Base-by-base conservation (phyloP, 148 eudicot genomes). In the Rhododendron kiyosumense region DNA sequence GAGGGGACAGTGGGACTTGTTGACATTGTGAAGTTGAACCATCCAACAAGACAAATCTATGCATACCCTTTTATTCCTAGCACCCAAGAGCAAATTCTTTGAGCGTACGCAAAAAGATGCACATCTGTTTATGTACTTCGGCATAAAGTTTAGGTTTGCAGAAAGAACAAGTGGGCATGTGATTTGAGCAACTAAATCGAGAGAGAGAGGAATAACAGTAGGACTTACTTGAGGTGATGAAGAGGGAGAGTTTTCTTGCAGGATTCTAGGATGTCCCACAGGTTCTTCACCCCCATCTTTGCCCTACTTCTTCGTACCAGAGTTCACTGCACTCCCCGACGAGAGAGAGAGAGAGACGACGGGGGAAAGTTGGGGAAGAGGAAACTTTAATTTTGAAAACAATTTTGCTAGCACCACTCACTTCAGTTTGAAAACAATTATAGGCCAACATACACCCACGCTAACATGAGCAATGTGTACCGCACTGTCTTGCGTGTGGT, bases 1-100 rank as follows among this genome's bases (percentile, higher is more conserved):
- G 89, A 86, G 85, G 38, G 96, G 81, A 85, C 95, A 94, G 84
- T 94, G 91, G 12, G 96, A 84, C 87, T 87, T 94, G 87, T 92
- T 92, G 79, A 94, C 95, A 75, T 84, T 90, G 0, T 93, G 94
- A 86, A 96, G 98, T 89, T 96, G 99, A 86, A 96, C 99, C 89
- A 96, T 92, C 99, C 99, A 96, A 87, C 98, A 94, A 74, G 99
- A 96, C 71, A 96, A 90, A 88, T 96, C 99, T 90, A 96, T 90
- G 89, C 97, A 95, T 51, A 96, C 94, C 93, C 99, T 95, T 87
- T 95, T 95, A 90, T 95, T 92, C 97, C 99, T 96, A 81, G 28
- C 28, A 69, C 73, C 86, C 87, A 84, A 86, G 82, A 81, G 71
- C 15, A 80, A 48, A 59, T 13, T 36, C 81, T 34, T 76, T 77